These are phyloP conservation scores for Spatholobus suberectus DNA, from an alignment of 306 rosid species.

Conservation along the genomic window DNA sequence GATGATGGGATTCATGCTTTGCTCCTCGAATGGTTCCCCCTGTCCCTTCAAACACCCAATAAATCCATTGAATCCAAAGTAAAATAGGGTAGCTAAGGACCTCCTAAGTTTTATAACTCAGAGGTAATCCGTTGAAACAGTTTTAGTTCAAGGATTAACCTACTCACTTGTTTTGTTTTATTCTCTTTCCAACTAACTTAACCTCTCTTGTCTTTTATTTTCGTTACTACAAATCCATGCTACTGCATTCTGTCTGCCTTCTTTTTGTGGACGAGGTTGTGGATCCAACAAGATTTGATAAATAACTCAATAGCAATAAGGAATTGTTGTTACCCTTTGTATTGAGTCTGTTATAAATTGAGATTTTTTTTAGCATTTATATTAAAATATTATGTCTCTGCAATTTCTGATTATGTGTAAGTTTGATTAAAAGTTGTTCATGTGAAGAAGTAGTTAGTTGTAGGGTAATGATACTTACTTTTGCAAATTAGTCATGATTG, in stretches of 20 bases:
- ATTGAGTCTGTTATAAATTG: too few relatives aligned
- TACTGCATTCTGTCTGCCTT: constrained; percentile 50
- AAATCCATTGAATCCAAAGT: constrained; percentile 32
- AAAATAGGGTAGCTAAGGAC: constrained; percentile 40
- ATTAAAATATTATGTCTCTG: too few relatives aligned
- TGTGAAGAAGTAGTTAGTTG: too few relatives aligned
- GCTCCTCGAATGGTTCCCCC: constrained; percentile 41
- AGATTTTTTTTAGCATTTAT: too few relatives aligned
- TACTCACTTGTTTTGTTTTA: not conserved
- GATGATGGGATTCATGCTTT: constrained; percentile 45
- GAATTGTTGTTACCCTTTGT: not conserved
- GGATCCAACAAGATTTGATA: constrained; percentile 15
- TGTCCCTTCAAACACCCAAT: constrained; percentile 44
- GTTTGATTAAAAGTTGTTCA: too few relatives aligned
- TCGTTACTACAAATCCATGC: constrained; percentile 44
- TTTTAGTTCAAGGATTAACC: not conserved
- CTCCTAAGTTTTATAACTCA: constrained; percentile 39
- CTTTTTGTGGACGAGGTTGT: constrained; percentile 29
- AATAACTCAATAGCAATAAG: not conserved
- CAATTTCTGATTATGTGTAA: too few relatives aligned
- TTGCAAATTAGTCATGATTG: too few relatives aligned
- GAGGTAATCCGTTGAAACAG: constrained; percentile 17
- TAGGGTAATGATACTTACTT: too few relatives aligned
- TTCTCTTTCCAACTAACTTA: not conserved
- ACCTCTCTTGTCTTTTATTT: not conserved